Base-by-base conservation (phyloP, 306 rosid genomes). In the Benincasa hispida region DNA sequence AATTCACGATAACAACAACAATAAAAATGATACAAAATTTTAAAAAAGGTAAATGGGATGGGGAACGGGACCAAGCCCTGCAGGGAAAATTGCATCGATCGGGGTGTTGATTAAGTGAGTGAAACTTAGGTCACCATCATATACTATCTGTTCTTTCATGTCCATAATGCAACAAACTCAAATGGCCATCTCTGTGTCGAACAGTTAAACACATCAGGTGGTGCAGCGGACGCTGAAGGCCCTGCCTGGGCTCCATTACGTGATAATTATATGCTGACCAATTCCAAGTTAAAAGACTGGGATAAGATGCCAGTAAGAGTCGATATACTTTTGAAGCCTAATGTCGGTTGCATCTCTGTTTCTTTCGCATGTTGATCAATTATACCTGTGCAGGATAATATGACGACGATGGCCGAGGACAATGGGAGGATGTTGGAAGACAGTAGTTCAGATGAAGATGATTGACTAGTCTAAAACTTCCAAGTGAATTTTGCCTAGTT, bases 171-270 rank as follows among this genome's bases (percentile, higher is more conserved):
- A 45, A 45, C 50, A 15, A 76, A 58, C 48, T 75, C 74, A 39
- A 48, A 6, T 67, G 53, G 28, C 21, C 24, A 28, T 45, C 70
- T 73, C 2, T 41, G 39, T 78, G 66, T 74, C 4, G 77, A 70
- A 72, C 87, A 88, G 97, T 83, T 21, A 79, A 86, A 76, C 55
- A 75, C 80, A 70, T 83, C 90, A 70, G 83, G 76, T 8, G 80
- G 80, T 17, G 79, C 67, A 21, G 86, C 4, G 27, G 86, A 90
- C 22, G 89, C 61, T 47, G 93, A 87, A 80, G 94, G 87, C 74
- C 98, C 97, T 77, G 80, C 86, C 28, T 94, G 98, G 98, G 97
- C 95, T 79, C 98, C 98, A n/a, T 77, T 94, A 74, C 88, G 91
- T 19, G 97, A 94, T 76, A 94, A 87, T 82, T 91, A 89, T 82